These are phyloP conservation scores for Xylaria palmicola DNA, from an alignment of 495 filamentous ascomycete species.

Conservation along the genomic window DNA sequence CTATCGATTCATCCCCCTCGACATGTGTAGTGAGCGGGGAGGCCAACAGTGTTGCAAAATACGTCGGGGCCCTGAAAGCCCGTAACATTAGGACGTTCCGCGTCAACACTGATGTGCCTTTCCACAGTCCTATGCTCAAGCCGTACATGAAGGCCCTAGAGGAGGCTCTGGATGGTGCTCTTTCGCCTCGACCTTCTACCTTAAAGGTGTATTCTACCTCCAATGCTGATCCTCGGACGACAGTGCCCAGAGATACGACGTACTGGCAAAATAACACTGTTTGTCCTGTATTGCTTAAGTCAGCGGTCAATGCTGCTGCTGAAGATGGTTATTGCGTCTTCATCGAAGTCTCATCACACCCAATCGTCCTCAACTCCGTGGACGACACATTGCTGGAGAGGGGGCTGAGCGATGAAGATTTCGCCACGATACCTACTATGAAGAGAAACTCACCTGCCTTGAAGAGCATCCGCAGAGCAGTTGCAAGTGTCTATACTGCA, in stretches of 20 bases:
- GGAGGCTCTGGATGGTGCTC: slow-evolving; percentile 14
- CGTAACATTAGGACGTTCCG: slow-evolving; percentile 19
- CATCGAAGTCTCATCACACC: slow-evolving; percentile 26
- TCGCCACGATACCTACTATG: neutral
- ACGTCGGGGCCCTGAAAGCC: slow-evolving; percentile 28
- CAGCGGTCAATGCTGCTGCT: neutral
- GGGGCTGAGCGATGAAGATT: slow-evolving; percentile 11
- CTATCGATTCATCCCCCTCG: slow-evolving; percentile 44
- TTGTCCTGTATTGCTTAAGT: neutral
- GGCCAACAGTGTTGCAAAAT: slow-evolving; percentile 22
- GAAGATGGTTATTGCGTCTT: slow-evolving; percentile 34
- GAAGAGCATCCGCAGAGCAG: slow-evolving; percentile 15
- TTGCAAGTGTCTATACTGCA: slow-evolving; percentile 27
- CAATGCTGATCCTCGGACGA: slow-evolving; percentile 21
- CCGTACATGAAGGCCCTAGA: slow-evolving; percentile 26
- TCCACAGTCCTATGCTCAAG: slow-evolving; percentile 23
- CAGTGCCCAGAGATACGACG: slow-evolving; percentile 19
- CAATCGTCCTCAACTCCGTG: slow-evolving; percentile 31
- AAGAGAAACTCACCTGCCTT: neutral
- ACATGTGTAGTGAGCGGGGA: slow-evolving; percentile 45
- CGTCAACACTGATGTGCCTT: neutral
- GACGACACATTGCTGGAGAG: slow-evolving; percentile 23
- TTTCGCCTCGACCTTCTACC: neutral
- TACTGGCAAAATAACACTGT: slow-evolving; percentile 23
- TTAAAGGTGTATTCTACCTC: slow-evolving; percentile 41